These are phyloP conservation scores for Paramyrothecium roridum DNA, from an alignment of 2,329 filamentous ascomycete species.

Conservation along the genomic window DNA sequence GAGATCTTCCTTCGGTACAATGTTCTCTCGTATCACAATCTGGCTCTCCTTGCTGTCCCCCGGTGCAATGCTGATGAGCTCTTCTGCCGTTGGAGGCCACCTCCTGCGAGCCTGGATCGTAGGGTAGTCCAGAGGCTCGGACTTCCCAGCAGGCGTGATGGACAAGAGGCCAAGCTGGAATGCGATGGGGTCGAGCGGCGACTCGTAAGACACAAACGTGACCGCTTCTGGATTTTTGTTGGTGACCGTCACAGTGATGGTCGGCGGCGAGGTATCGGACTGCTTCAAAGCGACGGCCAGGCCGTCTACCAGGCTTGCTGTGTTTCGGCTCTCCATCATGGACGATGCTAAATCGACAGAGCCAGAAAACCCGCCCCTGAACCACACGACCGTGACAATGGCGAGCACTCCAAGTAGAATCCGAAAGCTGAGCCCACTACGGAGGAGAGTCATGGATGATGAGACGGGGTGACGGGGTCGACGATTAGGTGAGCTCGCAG, in stretches of 20 bases:
- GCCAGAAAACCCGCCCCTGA: not conserved
- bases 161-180: slow-evolving; percentile 37
- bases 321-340: not conserved
- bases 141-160: slow-evolving; percentile 31
- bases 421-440: not conserved
- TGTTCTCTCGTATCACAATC: slow-evolving; percentile 31
- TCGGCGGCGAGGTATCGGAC: slow-evolving; percentile 27
- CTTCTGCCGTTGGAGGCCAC: slow-evolving; percentile 36
- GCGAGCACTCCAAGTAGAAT: slow-evolving; percentile 1
- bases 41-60: slow-evolving; percentile 30
- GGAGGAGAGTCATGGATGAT: slow-evolving; percentile 1
- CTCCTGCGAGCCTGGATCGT: slow-evolving; percentile 33
- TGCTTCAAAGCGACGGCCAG: slow-evolving; percentile 32
- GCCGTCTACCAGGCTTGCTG: slow-evolving; percentile 10
- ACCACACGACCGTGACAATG: not conserved
- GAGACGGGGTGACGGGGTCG: not conserved
- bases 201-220: slow-evolving; percentile 39
- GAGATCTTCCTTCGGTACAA: slow-evolving; percentile 30
- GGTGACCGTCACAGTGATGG: slow-evolving; percentile 33
- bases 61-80: slow-evolving; percentile 33
- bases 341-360: not conserved
- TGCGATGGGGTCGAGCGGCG: slow-evolving; percentile 41
- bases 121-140: slow-evolving; percentile 30
- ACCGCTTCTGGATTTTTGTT: slow-evolving; percentile 34
- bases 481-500: not conserved